Evolutionary conservation across 106 monocot genomes (phyloP), one percentile per base, ranked within the genome.

Genomic region (Acorus calamus): DNA sequence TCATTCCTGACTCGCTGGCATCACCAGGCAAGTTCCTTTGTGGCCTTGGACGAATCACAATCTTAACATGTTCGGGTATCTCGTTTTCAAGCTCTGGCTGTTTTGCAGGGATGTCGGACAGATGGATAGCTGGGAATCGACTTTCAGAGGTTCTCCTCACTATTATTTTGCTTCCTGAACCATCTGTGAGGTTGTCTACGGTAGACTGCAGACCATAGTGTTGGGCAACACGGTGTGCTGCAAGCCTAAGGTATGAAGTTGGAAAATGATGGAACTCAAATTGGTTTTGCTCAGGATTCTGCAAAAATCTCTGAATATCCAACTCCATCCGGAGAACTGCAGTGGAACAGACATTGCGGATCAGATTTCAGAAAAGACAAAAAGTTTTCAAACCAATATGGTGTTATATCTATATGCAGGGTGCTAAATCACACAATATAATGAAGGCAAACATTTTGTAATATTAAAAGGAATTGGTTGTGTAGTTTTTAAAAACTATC

Each of bases 211-310:
- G 65, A 59, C 86, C 84, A 58, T 96, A 96, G 51, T 90, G 87
- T 61, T 96, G 94, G 14, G 94, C 90, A 46, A 96, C 90, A 66
- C 94, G 89, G 61, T 90, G 94, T 6, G 90, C 90, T 56, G 90
- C 94, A 77, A 86, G 81, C 53, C 87, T 72, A 46, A 90, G 84
- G 53, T 90, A 96, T 7, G 94, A 96, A 68, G 90, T 90, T 11
- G 87, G 87, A 47, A 87, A 78, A 61, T 84, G 80, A 74, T 80
- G 87, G 67, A 96, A 96, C 73, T 96, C 94, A 78, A 90, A 96
- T 50, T 90, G 90, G 11, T 77, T 68, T 51, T 83, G 82, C 45
- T 80, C 73, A 51, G 80, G 60, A 52, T 71, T 85, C 73, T 84
- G 86, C 69, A 96, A 74, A 67, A 96, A 96, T 58, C 69, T 84